Percentiles rank a stretch among this genome's conserved stretches.
Evolutionary conservation across 2,329 filamentous ascomycete genomes (phyloP).

Genomic region (Clonostachys sp.): DNA sequence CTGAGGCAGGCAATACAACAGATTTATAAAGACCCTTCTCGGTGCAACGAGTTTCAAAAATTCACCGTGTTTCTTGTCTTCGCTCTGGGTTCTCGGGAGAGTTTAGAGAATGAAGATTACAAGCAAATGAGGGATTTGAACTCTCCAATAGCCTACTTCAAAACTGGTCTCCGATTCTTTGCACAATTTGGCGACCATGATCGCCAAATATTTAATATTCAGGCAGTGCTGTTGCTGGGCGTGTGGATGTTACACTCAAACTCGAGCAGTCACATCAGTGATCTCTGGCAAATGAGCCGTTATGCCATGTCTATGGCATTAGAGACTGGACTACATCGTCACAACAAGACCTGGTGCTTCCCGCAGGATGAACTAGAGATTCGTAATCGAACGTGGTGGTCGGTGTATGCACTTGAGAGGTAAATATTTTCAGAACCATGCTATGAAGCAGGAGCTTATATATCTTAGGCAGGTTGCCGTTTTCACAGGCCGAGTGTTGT

Average conservation of each 20-base stretch:
- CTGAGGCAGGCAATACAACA: conserved; percentile 6
- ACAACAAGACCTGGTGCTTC: conserved; percentile 9
- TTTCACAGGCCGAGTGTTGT: conserved; percentile 13
- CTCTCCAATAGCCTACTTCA: conserved; percentile 10
- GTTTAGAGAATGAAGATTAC: conserved; percentile 6
- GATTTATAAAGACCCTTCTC: conserved; percentile 7
- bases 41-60: conserved; percentile 7
- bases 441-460: no score
- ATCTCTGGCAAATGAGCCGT: conserved; percentile 16
- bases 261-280: conserved; percentile 9
- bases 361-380: conserved; percentile 10
- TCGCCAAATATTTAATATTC: conserved; percentile 9
- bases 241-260: conserved; percentile 15
- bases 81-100: conserved; percentile 9
- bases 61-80: conserved; percentile 10
- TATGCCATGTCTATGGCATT: conserved; percentile 17
- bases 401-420: conserved; percentile 12
- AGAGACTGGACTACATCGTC: conserved; percentile 13
- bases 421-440: no score
- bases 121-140: conserved; percentile 12
- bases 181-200: conserved; percentile 8
- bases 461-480: conserved; percentile 8
- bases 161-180: conserved; percentile 12
- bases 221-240: conserved; percentile 11
- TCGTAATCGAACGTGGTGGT: conserved; percentile 15